A percentile compares a stretch with the other conserved stretches of the same genome.
phyloP scores from a whole-genome alignment of 179 eudicot genomes.

The Silene vulgaris region DNA sequence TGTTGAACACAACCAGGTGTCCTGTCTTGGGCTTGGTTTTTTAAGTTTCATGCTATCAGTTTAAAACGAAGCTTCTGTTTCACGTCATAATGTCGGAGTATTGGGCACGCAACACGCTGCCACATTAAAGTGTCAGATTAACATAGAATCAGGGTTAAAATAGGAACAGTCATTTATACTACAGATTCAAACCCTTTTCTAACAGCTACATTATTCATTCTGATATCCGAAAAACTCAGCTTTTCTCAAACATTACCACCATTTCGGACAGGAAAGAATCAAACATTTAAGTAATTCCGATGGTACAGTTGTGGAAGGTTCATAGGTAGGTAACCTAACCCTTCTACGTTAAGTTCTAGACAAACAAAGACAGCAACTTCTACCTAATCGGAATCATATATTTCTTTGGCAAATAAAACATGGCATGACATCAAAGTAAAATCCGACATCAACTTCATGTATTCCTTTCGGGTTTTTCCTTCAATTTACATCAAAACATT shows the following conservation, averaged over 20 bases:
- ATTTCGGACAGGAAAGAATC: neutral
- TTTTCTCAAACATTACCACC: neutral
- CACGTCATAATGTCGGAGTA: neutral
- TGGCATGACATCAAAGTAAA: neutral
- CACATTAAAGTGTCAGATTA: neutral
- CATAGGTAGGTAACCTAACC: slow-evolving; percentile 10
- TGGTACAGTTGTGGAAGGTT: slow-evolving; percentile 8
- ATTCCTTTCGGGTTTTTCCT: neutral
- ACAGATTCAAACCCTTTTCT: slow-evolving; percentile 2
- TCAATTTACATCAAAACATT: neutral
- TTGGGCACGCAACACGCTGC: neutral
- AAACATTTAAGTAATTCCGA: neutral
- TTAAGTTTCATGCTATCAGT: neutral
- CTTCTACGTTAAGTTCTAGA: neutral
- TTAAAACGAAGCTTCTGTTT: neutral
- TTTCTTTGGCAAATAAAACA: neutral
- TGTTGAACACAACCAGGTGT: neutral
- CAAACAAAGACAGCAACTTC: slow-evolving; percentile 3
- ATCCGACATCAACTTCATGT: neutral
- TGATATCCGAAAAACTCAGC: neutral
- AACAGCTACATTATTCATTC: slow-evolving; percentile 4
- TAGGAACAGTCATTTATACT: neutral
- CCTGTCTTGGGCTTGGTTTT: neutral
- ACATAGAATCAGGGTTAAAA: neutral
- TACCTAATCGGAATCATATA: neutral